phyloP scores from a whole-genome alignment of 1,284 basidiomycete genomes.

The Calocybe gambosa region DNA sequence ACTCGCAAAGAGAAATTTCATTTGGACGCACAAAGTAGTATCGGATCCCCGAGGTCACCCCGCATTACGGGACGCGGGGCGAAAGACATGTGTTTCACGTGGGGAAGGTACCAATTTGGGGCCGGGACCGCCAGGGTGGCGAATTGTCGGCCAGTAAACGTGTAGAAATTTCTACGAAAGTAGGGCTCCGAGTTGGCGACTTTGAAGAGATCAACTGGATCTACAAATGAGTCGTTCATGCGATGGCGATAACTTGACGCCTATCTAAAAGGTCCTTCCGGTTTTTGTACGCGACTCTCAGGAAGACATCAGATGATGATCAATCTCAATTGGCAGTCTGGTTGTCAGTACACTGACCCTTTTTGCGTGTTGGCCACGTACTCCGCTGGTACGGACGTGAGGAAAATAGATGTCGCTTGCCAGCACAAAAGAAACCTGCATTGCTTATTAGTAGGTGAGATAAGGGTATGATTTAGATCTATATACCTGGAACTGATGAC shows the following conservation, averaged over 20 bases:
- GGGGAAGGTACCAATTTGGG: conserved; percentile 2
- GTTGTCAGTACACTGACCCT: background rate
- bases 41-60: conserved; percentile 13
- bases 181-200: too few species aligned
- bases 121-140: conserved; percentile 6
- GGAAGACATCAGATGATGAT: background rate
- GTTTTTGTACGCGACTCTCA: background rate
- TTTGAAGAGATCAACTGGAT: too few species aligned
- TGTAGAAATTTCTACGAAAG: background rate
- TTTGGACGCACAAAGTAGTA: background rate
- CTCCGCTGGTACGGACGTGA: background rate
- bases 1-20: background rate
- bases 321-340: background rate
- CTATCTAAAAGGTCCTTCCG: background rate
- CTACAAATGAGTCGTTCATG: background rate
- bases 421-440: background rate
- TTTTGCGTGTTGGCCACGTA: background rate
- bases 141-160: conserved; percentile 9
- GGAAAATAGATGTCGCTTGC: background rate
- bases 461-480: too few species aligned
- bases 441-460: background rate
- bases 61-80: conserved; percentile 8
- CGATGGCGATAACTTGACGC: background rate
- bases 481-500: too few species aligned
- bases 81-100: conserved; percentile 5